Percentiles rank a stretch among this genome's conserved stretches.
phyloP scores from a whole-genome alignment of 2,329 filamentous ascomycete species.

The Aschersonia sp. region DNA sequence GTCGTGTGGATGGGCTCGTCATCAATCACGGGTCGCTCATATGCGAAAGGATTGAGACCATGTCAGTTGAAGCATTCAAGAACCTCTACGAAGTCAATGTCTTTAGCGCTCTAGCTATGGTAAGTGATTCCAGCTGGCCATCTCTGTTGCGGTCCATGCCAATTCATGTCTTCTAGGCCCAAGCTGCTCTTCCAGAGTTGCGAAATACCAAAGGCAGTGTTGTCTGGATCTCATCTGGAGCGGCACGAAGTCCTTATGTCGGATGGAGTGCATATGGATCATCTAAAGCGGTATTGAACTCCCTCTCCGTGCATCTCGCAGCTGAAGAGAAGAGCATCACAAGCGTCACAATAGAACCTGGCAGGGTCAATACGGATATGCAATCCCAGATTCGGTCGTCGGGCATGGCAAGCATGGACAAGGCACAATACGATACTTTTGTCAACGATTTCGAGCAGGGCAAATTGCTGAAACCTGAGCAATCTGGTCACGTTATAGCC shows the following conservation, averaged over 20 bases:
- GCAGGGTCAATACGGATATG: conserved; percentile 82
- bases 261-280: conserved; percentile 74
- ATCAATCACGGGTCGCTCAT: conserved; percentile 76
- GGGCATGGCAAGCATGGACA: conserved; percentile 33
- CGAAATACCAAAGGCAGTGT: conserved; percentile 56
- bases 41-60: conserved; percentile 59
- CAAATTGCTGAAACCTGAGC: conserved; percentile 63
- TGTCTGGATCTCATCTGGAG: conserved; percentile 69
- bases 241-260: conserved; percentile 48
- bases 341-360: conserved; percentile 60
- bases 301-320: conserved; percentile 57
- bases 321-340: conserved; percentile 66
- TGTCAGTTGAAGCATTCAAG: conserved; percentile 61
- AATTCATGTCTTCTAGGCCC: conserved; percentile 32
- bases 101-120: conserved; percentile 67
- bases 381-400: conserved; percentile 63
- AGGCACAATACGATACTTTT: conserved; percentile 52
- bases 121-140: conserved; percentile 24
- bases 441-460: conserved; percentile 54
- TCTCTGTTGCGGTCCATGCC: not conserved
- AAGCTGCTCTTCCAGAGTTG: conserved; percentile 55
- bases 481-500: conserved; percentile 77
- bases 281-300: conserved; percentile 73
- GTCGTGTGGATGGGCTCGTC: conserved; percentile 64
- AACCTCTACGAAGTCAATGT: conserved; percentile 70